Evolutionary conservation across 2,329 filamentous ascomycete species (phyloP), one percentile per base, ranked within the genome.

Genomic region (Phaeoacremonium minimum): DNA sequence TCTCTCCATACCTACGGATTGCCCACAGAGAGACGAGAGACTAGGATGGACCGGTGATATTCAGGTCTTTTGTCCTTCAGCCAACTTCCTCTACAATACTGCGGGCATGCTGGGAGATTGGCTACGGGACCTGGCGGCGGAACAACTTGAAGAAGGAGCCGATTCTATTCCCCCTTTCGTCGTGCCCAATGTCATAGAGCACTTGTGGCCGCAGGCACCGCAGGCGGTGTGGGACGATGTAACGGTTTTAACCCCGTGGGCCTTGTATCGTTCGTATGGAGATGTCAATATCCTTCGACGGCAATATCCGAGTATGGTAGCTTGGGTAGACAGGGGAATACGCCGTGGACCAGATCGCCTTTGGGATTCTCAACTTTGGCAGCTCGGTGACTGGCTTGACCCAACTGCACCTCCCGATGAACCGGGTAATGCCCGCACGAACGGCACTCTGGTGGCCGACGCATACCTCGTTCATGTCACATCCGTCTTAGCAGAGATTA

Each of bases 1-100:
- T 45, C 45, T 80, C 4, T 67, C 64, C 0, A 53, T 80, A 1
- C 75, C 75, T 0, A 80, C 75, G 0, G 77, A 81, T 45, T 77
- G 73, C 43, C 73, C 73, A 0, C 71, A 77, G 42, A 60, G 72
- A 2, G 72, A 78, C 36, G 73, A 77, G 50, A 61, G 73, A 0
- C 51, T 77, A 6, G 68, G 69, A 14, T 74, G 75, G 75, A 72
- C 67, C 1, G 68, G 75, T 13, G 68, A 75, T 43, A 56, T 63
- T 7, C 67, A 68, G 28, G 61, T 66, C 2, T 79, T 79, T 40
- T 56, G 60, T 1, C 67, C 70, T 0, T 69, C 72, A 0, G 65
- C 71, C 0, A 71, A 64, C 33, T 79, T 70, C 42, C 56, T 81
- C 0, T 80, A 71, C 50, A 60, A 77, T 44, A 67, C 69, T 3